Evolutionary conservation across 768 basidiomycete species (phyloP).

Genomic region (Termitomyces sp.): DNA sequence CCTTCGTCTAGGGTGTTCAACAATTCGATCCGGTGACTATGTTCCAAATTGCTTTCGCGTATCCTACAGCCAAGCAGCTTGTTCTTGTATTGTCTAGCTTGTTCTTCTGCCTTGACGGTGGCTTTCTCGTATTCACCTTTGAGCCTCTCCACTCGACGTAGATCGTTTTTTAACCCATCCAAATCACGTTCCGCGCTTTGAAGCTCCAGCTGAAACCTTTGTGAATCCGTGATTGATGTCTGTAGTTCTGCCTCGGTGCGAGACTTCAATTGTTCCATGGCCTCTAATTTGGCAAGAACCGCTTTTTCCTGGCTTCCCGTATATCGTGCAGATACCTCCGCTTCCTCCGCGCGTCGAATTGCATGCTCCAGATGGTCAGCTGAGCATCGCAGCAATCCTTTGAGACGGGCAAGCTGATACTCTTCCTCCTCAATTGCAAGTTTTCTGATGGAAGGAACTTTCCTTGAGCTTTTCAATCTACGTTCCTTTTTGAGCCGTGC

Average conservation of each 20-base stretch:
- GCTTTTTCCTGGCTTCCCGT: slow-evolving; percentile 51
- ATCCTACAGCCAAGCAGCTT: slow-evolving; percentile 45
- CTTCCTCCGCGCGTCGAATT: slow-evolving; percentile 52
- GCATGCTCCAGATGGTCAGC: slow-evolving; percentile 57
- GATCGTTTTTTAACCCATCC: slow-evolving; percentile 32
- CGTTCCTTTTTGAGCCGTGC: slow-evolving; percentile 32
- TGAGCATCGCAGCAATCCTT: slow-evolving; percentile 48
- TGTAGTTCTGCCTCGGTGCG: slow-evolving; percentile 31
- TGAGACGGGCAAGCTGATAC: slow-evolving; percentile 53
- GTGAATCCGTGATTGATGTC: slow-evolving; percentile 38
- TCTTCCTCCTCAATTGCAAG: slow-evolving; percentile 52
- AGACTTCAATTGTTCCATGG: slow-evolving; percentile 41
- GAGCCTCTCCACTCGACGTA: slow-evolving; percentile 30
- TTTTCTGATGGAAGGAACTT: slow-evolving; percentile 38
- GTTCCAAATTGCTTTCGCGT: slow-evolving; percentile 40
- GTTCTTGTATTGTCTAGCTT: slow-evolving; percentile 40
- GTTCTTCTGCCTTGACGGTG: slow-evolving; percentile 41
- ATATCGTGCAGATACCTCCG: slow-evolving; percentile 47
- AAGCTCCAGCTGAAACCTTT: slow-evolving; percentile 45
- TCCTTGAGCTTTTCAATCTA: slow-evolving; percentile 31
- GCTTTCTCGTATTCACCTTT: slow-evolving; percentile 43
- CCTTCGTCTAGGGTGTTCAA: slow-evolving; percentile 45
- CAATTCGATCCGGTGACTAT: slow-evolving; percentile 39
- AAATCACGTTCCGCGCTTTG: slow-evolving; percentile 47
- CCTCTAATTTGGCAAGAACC: slow-evolving; percentile 32